These are phyloP conservation scores for Codiaeum variegatum DNA, from an alignment of 441 rosid species.

Conservation along the genomic window DNA sequence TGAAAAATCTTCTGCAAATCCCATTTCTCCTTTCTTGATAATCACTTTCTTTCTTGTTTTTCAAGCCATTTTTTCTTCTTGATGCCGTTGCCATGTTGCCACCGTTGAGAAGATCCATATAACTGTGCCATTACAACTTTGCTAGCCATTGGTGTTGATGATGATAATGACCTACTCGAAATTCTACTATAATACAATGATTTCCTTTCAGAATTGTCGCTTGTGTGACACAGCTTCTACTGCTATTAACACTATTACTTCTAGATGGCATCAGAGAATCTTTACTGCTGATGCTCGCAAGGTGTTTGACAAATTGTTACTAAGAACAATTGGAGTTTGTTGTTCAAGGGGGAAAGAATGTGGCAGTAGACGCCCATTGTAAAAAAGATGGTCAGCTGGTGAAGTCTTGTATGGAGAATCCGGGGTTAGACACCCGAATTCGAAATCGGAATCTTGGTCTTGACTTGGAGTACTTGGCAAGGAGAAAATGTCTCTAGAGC, in stretches of 20 bases:
- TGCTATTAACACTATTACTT: conserved; percentile 64
- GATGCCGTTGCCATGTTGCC: conserved; percentile 59
- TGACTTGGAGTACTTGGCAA: conserved; percentile 40
- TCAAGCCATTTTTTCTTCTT: conserved; percentile 24
- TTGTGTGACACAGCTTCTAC: conserved; percentile 51
- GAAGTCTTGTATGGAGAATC: conserved; percentile 50
- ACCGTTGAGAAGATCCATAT: conserved; percentile 58
- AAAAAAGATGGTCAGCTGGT: conserved; percentile 81
- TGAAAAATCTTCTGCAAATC: conserved; percentile 46
- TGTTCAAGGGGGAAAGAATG: conserved; percentile 53
- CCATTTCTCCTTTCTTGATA: conserved; percentile 23
- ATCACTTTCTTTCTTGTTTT: conserved; percentile 19
- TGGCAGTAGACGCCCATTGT: conserved; percentile 73
- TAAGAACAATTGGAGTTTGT: conserved; percentile 13
- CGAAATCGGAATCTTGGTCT: conserved; percentile 49
- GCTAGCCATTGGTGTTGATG: conserved; percentile 30
- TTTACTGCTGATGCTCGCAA: conserved; percentile 40
- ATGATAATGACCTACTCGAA: conserved; percentile 1
- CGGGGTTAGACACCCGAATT: conserved; percentile 60
- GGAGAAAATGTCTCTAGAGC: conserved; percentile 38
- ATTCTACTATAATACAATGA: conserved; percentile 18
- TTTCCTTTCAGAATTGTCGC: conserved; percentile 31
- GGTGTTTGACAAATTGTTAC: background rate
- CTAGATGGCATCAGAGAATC: conserved; percentile 55
- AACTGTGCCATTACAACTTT: conserved; percentile 49